A percentile compares a stretch with the other conserved stretches of the same genome.
phyloP scores from a whole-genome alignment of 495 filamentous ascomycete genomes.

The Rusavskia elegans region DNA sequence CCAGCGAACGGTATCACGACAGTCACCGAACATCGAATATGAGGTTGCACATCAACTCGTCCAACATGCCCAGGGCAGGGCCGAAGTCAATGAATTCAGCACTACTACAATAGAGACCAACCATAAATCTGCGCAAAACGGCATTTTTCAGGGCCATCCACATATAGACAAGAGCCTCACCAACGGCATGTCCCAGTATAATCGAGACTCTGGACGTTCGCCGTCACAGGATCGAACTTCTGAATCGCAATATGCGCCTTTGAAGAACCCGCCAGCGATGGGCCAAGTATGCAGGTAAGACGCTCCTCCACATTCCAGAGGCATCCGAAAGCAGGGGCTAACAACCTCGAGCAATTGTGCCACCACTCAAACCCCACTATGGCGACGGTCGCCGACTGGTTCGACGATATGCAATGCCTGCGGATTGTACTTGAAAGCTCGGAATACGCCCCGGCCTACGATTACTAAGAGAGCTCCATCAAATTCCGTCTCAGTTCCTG shows the following conservation, averaged over 20 bases:
- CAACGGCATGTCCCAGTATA: not conserved
- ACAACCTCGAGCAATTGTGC: conserved; percentile 62
- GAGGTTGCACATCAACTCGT: conserved; percentile 10
- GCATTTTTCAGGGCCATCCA: not conserved
- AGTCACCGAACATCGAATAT: conserved; percentile 7
- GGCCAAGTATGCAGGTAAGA: conserved; percentile 42
- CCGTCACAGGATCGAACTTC: conserved; percentile 5
- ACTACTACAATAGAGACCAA: not conserved
- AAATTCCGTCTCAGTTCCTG: conserved; percentile 8
- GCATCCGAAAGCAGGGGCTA: not conserved
- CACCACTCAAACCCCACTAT: conserved; percentile 84
- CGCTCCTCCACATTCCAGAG: not conserved
- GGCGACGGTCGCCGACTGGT: conserved; percentile 83
- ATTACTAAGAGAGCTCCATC: conserved; percentile 46
- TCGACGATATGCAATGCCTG: conserved; percentile 97
- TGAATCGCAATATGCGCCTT: conserved; percentile 12
- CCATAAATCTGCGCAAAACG: not conserved
- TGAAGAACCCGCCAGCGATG: conserved; percentile 13
- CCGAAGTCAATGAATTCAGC: conserved; percentile 3
- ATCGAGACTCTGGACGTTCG: not conserved
- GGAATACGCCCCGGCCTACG: conserved; percentile 76
- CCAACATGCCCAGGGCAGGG: conserved; percentile 7
- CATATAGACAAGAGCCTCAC: not conserved
- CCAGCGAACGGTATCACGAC: not conserved
- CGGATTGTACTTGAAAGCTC: conserved; percentile 83